Evolutionary conservation across 352 stramenopile genomes (phyloP).

Genomic region (Globisporangium camurandrum): DNA sequence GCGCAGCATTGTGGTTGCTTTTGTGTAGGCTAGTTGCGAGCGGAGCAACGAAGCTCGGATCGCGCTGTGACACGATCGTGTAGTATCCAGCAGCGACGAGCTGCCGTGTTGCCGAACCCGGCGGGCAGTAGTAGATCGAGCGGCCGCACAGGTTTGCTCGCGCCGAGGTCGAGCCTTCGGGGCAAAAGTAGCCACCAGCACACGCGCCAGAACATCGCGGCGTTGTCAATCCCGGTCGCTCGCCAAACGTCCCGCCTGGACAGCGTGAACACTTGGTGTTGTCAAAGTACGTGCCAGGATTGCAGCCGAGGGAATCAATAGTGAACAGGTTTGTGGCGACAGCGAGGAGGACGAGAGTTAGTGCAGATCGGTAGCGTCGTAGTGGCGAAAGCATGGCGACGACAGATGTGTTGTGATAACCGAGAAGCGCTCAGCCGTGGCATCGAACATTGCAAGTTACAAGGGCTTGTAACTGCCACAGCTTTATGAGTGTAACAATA

Average conservation of each 20-base stretch:
- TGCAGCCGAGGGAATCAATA: slow-evolving; percentile 24
- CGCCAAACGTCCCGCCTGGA: slow-evolving; percentile 42
- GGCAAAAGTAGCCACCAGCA: slow-evolving; percentile 43
- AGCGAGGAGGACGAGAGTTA: background rate
- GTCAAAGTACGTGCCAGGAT: slow-evolving; percentile 35
- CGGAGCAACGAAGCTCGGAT: background rate
- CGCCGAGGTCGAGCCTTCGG: slow-evolving; percentile 48
- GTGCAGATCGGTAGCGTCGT: too few relatives aligned
- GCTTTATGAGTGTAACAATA: too few relatives aligned
- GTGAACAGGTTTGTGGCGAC: background rate
- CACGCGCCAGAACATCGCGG: slow-evolving; percentile 42
- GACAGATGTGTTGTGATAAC: too few relatives aligned
- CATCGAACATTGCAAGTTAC: too few relatives aligned
- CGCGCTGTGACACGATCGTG: slow-evolving; percentile 26
- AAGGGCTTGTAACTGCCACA: too few relatives aligned
- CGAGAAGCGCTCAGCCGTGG: too few relatives aligned
- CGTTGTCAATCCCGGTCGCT: slow-evolving; percentile 24
- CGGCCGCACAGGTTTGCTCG: slow-evolving; percentile 35
- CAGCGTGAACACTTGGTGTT: slow-evolving; percentile 32
- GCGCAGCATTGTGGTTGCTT: slow-evolving; percentile 4
- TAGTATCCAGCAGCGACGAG: slow-evolving; percentile 48
- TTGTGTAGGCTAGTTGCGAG: background rate
- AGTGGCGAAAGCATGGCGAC: too few relatives aligned
- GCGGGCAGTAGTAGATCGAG: slow-evolving; percentile 50
- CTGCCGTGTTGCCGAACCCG: slow-evolving; percentile 29